phyloP scores from a whole-genome alignment of 2,329 filamentous ascomycete species.

The Arachnomyces sp. region DNA sequence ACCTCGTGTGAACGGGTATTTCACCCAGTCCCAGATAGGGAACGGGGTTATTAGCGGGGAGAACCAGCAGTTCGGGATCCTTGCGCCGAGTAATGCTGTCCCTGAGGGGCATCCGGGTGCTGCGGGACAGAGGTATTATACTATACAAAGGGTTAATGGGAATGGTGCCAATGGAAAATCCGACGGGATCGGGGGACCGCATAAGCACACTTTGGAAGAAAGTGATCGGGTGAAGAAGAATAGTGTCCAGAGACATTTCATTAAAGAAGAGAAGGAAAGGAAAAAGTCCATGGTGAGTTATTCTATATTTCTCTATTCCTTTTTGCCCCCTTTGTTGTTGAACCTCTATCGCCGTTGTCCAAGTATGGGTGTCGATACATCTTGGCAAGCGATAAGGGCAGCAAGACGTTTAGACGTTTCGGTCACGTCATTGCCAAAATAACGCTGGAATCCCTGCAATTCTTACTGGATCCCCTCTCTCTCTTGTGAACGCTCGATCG shows the following conservation, averaged over 20 bases:
- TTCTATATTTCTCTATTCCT: conserved; percentile 8
- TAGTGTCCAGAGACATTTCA: conserved; percentile 58
- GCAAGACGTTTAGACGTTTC: conserved; percentile 10
- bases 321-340: conserved; percentile 2
- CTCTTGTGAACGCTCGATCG: neutral
- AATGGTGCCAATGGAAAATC: conserved; percentile 65
- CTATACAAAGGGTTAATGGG: conserved; percentile 68
- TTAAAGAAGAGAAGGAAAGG: conserved; percentile 57
- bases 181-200: conserved; percentile 61
- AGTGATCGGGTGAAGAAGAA: conserved; percentile 78
- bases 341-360: conserved; percentile 2
- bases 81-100: conserved; percentile 33
- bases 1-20: conserved; percentile 14
- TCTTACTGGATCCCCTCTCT: conserved; percentile 10
- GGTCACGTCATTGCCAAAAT: neutral
- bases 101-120: conserved; percentile 40
- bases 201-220: conserved; percentile 63
- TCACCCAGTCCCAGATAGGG: conserved; percentile 13
- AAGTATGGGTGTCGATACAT: conserved; percentile 4
- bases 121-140: conserved; percentile 55
- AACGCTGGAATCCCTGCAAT: conserved; percentile 14
- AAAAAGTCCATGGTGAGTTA: conserved; percentile 51
- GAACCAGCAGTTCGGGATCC: conserved; percentile 32
- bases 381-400: too few relatives aligned
- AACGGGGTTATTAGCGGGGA: conserved; percentile 22